These are phyloP conservation scores for Ganoderma resinaceum DNA, from an alignment of 1,284 basidiomycete species.

Conservation along the genomic window DNA sequence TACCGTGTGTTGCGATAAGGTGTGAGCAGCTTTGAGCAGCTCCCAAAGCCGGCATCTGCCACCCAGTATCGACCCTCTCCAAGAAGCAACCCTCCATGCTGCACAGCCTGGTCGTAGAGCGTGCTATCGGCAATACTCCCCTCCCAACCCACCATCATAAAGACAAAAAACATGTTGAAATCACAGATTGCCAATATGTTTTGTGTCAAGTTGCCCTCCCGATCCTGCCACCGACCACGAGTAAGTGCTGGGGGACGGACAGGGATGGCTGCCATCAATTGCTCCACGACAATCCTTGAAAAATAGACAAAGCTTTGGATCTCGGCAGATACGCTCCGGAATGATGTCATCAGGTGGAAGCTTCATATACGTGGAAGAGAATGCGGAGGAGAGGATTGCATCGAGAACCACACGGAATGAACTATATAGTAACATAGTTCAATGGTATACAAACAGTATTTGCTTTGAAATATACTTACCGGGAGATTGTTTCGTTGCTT, in stretches of 20 bases:
- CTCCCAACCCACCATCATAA: background rate
- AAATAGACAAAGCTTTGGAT: background rate
- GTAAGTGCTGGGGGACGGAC: background rate
- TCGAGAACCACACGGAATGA: background rate
- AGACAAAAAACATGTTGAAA: background rate
- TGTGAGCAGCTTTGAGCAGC: too few species aligned
- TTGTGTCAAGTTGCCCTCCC: background rate
- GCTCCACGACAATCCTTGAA: background rate
- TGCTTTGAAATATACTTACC: background rate
- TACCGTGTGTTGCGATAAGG: too few species aligned
- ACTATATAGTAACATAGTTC: background rate
- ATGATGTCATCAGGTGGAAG: slow-evolving; percentile 4
- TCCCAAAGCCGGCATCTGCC: too few species aligned
- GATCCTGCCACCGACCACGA: background rate
- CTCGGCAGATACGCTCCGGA: background rate
- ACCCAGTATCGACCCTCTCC: too few species aligned
- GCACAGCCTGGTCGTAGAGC: slow-evolving; percentile 24
- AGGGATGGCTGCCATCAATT: background rate
- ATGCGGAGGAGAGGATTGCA: background rate
- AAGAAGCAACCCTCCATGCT: slow-evolving; percentile 42
- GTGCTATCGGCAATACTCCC: background rate
- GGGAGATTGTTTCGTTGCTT: slow-evolving; percentile 5
- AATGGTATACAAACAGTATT: too few species aligned
- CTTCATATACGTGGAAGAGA: background rate
- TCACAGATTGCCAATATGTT: background rate